A percentile compares a stretch with the other conserved stretches of the same genome.
phyloP scores from a whole-genome alignment of 306 rosid genomes.

The Fagus sylvatica region DNA sequence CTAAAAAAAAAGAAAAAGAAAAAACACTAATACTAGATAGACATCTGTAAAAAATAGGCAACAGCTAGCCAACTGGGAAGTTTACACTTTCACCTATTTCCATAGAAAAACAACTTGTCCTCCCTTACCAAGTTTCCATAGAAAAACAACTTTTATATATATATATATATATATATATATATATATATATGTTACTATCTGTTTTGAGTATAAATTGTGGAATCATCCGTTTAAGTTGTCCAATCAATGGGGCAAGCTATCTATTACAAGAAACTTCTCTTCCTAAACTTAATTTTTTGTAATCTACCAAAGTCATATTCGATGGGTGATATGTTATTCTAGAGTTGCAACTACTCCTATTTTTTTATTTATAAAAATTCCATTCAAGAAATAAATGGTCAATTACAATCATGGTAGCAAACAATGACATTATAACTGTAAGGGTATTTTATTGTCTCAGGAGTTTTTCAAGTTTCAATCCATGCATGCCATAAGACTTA shows the following conservation, averaged over 20 bases:
- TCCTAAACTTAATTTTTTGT: neutral
- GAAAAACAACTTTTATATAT: too few species aligned
- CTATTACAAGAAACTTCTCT: neutral
- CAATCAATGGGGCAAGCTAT: neutral
- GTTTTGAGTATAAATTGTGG: neutral
- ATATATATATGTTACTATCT: too few species aligned
- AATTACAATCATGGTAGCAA: slow-evolving; percentile 22
- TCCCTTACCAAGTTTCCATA: too few species aligned
- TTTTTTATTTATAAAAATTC: slow-evolving; percentile 4
- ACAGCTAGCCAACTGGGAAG: too few species aligned
- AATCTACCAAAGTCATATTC: slow-evolving; percentile 6
- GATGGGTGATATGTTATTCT: slow-evolving; percentile 13
- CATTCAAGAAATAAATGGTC: slow-evolving; percentile 24
- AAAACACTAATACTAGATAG: too few species aligned
- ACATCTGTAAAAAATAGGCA: too few species aligned
- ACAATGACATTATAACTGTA: slow-evolving; percentile 40
- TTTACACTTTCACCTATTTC: too few species aligned
- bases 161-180: too few species aligned
- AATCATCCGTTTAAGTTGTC: neutral
- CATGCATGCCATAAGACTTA: slow-evolving; percentile 14
- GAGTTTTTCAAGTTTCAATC: slow-evolving; percentile 10
- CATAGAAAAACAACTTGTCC: too few species aligned
- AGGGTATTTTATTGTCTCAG: neutral
- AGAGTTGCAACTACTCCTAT: slow-evolving; percentile 11
- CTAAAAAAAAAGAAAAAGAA: too few species aligned